These are phyloP conservation scores for Trichoderma endophyticum DNA, from an alignment of 2,329 filamentous ascomycete species.

Conservation along the genomic window DNA sequence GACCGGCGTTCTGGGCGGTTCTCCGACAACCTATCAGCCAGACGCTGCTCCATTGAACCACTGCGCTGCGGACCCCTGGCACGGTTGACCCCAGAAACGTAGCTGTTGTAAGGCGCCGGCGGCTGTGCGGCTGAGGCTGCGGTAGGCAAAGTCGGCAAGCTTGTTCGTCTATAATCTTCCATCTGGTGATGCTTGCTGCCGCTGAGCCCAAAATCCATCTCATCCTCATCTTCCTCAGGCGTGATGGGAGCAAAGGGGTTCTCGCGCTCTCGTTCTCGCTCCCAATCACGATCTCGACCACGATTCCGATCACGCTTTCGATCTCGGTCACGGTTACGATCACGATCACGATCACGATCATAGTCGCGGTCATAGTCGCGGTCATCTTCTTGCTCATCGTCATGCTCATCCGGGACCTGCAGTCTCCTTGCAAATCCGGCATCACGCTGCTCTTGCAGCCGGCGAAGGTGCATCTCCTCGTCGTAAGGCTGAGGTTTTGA, in stretches of 20 bases:
- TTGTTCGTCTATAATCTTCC: constrained; percentile 48
- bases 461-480: constrained; percentile 45
- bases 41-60: constrained; percentile 47
- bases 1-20: constrained; percentile 31
- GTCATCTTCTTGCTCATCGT: neutral
- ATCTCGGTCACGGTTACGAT: neutral
- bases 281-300: neutral
- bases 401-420: constrained; percentile 30
- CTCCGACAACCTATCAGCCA: constrained; percentile 51
- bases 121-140: constrained; percentile 24
- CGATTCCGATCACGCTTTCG: neutral
- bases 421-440: constrained; percentile 39
- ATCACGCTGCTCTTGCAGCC: constrained; percentile 47
- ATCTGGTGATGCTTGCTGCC: constrained; percentile 58
- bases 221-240: constrained; percentile 28
- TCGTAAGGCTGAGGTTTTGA: constrained; percentile 38
- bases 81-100: constrained; percentile 43
- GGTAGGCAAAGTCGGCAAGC: constrained; percentile 29
- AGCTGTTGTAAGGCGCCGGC: constrained; percentile 32
- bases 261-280: neutral
- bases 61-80: constrained; percentile 40
- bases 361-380: neutral
- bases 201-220: constrained; percentile 46
- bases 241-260: constrained; percentile 14
- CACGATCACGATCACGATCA: neutral